These are phyloP conservation scores for Scedosporium dehoogii DNA, from an alignment of 2,329 filamentous ascomycete genomes.

Conservation along the genomic window DNA sequence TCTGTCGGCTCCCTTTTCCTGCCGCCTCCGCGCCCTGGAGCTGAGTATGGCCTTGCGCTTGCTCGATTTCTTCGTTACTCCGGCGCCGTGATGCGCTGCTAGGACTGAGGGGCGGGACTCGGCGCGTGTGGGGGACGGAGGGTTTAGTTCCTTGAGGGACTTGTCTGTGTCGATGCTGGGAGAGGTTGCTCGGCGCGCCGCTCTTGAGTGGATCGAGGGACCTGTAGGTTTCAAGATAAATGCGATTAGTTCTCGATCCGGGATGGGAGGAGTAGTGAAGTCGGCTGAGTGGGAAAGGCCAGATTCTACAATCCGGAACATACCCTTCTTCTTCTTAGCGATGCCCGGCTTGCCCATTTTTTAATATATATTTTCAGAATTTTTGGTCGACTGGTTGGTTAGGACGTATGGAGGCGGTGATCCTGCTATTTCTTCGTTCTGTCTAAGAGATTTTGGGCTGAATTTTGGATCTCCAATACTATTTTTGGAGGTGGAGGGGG, in stretches of 20 bases:
- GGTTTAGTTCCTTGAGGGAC: constrained; percentile 51
- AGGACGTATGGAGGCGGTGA: too few species aligned
- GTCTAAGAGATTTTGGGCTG: too few species aligned
- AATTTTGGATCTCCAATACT: neutral
- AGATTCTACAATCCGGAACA: neutral
- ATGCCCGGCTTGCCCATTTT: neutral
- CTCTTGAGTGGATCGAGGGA: constrained; percentile 61
- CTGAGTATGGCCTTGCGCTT: constrained; percentile 44
- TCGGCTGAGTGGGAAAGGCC: neutral
- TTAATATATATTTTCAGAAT: too few species aligned
- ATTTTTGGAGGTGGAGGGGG: neutral
- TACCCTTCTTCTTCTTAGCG: constrained; percentile 1
- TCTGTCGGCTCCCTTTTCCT: constrained; percentile 48
- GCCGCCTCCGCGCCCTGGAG: constrained; percentile 42
- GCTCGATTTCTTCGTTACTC: constrained; percentile 59
- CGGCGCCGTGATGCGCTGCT: constrained; percentile 54
- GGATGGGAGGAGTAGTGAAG: neutral
- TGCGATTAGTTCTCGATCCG: neutral
- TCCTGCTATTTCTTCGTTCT: too few species aligned
- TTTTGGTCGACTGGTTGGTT: too few species aligned
- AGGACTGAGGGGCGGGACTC: constrained; percentile 53
- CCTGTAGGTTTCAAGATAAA: constrained; percentile 25
- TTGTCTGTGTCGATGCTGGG: constrained; percentile 64
- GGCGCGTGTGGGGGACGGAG: constrained; percentile 28
- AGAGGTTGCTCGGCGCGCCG: constrained; percentile 61